phyloP scores from a whole-genome alignment of 2,329 filamentous ascomycete species.

The Aspergillus sp. region DNA sequence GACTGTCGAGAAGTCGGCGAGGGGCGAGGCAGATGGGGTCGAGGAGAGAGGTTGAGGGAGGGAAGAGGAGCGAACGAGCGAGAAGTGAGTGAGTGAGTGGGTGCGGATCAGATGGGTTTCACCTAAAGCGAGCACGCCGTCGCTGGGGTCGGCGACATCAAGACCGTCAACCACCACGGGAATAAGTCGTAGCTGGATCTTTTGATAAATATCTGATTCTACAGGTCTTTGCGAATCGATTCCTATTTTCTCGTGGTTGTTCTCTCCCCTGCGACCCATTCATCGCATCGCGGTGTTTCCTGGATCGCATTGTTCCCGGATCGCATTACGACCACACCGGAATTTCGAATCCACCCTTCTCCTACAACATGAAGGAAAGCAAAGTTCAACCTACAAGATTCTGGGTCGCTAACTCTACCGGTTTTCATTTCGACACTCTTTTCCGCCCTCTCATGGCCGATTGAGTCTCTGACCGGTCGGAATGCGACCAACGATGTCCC shows the following conservation, averaged over 20 bases:
- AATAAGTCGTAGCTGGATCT: neutral
- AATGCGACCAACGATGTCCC: slow-evolving; percentile 6
- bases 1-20: slow-evolving; percentile 7
- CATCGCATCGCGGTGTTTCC: slow-evolving; percentile 7
- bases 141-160: slow-evolving; percentile 15
- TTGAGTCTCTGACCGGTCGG: slow-evolving; percentile 5
- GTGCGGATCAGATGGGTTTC: slow-evolving; percentile 34
- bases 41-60: slow-evolving; percentile 11
- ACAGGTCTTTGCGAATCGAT: neutral
- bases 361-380: neutral
- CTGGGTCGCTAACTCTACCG: neutral
- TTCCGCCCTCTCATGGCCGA: neutral
- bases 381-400: slow-evolving; percentile 2
- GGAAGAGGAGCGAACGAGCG: slow-evolving; percentile 7
- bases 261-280: no score
- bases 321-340: slow-evolving; percentile 3
- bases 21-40: slow-evolving; percentile 10
- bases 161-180: neutral
- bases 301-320: slow-evolving; percentile 2
- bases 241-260: neutral
- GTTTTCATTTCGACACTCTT: neutral
- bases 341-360: neutral
- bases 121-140: slow-evolving; percentile 30
- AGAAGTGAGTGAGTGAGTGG: slow-evolving; percentile 15
- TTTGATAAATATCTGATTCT: neutral